These are phyloP conservation scores for Hygrophoropsis aurantiaca DNA, from an alignment of 768 basidiomycete genomes.

Conservation along the genomic window DNA sequence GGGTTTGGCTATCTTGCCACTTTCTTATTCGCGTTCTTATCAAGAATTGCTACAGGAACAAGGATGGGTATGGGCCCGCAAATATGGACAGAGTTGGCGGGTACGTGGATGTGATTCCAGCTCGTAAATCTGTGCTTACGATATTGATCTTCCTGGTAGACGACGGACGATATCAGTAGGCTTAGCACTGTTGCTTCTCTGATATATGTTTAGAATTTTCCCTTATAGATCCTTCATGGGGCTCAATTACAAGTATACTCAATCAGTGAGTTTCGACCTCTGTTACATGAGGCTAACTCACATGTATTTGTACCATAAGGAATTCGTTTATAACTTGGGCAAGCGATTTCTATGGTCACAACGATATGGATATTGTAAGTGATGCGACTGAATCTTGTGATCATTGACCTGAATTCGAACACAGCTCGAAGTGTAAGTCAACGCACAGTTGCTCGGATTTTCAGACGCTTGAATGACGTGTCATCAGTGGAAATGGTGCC, in stretches of 20 bases:
- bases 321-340: conserved; percentile 66
- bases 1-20: conserved; percentile 36
- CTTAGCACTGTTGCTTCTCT: background rate
- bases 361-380: conserved; percentile 67
- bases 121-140: background rate
- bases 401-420: conserved; percentile 2
- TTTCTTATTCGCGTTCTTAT: conserved; percentile 2
- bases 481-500: conserved; percentile 57
- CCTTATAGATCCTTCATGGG: conserved; percentile 45
- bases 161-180: conserved; percentile 50
- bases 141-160: conserved; percentile 30
- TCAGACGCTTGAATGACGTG: background rate
- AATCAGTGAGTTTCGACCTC: conserved; percentile 41
- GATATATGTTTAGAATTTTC: no score
- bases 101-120: conserved; percentile 31
- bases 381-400: background rate
- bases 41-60: conserved; percentile 41
- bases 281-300: background rate
- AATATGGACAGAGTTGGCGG: conserved; percentile 66
- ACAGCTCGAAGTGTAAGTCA: conserved; percentile 60
- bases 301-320: conserved; percentile 27
- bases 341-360: conserved; percentile 66
- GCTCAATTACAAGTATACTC: conserved; percentile 50
- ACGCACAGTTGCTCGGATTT: no score
- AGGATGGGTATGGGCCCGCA: conserved; percentile 63